Evolutionary conservation across 2,329 filamentous ascomycete species (phyloP).

Genomic region (Biscogniauxia sp.): DNA sequence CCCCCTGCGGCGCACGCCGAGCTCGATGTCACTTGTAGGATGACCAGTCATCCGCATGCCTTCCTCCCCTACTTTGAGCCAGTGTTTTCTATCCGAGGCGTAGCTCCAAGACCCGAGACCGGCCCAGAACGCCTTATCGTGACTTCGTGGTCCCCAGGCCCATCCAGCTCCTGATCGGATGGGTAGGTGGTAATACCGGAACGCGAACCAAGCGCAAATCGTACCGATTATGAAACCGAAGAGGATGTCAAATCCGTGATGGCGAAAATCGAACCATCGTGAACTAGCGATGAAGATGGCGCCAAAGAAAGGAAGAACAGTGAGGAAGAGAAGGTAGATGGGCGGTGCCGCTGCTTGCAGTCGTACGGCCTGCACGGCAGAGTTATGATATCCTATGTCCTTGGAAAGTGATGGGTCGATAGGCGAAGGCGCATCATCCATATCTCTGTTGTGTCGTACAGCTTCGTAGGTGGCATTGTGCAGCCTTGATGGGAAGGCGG

Average conservation of each 20-base stretch:
- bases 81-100: constrained; percentile 43
- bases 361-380: constrained; percentile 53
- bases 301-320: constrained; percentile 67
- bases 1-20: constrained; percentile 24
- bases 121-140: constrained; percentile 73
- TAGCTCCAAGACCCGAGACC: constrained; percentile 64
- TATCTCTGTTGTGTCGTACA: constrained; percentile 31
- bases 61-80: constrained; percentile 21
- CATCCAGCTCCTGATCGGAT: constrained; percentile 78
- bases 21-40: constrained; percentile 26
- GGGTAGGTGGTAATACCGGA: constrained; percentile 83
- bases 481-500: constrained; percentile 74
- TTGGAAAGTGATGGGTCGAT: constrained; percentile 29
- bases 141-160: constrained; percentile 80
- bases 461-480: constrained; percentile 35
- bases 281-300: constrained; percentile 82
- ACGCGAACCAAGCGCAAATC: constrained; percentile 68
- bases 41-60: constrained; percentile 20
- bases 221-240: constrained; percentile 80
- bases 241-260: constrained; percentile 90
- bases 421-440: constrained; percentile 28
- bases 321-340: constrained; percentile 70
- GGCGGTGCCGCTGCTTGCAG: constrained; percentile 80
- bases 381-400: constrained; percentile 35
- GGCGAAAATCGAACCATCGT: constrained; percentile 83